Percentiles rank a stretch among this genome's conserved stretches.
Evolutionary conservation across 495 filamentous ascomycete species (phyloP).

Genomic region (Pyrenula massariospora): DNA sequence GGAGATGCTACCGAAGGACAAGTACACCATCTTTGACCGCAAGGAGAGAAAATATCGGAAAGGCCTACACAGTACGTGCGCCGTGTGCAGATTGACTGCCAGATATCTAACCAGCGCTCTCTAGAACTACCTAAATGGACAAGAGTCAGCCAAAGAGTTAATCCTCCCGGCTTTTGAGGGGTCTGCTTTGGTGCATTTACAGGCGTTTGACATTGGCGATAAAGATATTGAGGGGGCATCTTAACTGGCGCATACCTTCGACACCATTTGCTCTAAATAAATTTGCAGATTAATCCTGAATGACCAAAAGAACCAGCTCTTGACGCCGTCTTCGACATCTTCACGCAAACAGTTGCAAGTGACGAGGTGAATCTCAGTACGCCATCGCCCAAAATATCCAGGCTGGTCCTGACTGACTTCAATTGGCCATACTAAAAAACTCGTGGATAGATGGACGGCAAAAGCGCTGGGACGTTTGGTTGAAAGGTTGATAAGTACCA

Average conservation of each 20-base stretch:
- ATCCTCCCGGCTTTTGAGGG: conserved; percentile 81
- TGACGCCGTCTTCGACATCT: too few species aligned
- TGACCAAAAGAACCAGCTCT: neutral
- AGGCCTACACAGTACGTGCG: conserved; percentile 77
- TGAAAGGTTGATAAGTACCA: too few species aligned
- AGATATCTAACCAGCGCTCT: neutral
- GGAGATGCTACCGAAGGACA: conserved; percentile 93
- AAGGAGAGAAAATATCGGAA: conserved; percentile 94
- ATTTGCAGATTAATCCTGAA: neutral
- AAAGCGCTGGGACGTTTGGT: too few species aligned
- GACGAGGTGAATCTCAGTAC: too few species aligned
- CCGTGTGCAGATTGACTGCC: neutral
- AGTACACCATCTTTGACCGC: conserved; percentile 95
- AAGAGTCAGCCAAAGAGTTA: conserved; percentile 79
- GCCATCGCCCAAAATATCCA: too few species aligned
- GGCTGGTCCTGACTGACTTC: too few species aligned
- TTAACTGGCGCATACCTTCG: neutral
- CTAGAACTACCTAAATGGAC: conserved; percentile 93
- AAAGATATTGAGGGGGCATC: too few species aligned
- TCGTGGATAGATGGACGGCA: too few species aligned
- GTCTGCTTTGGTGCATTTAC: neutral
- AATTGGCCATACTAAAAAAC: too few species aligned
- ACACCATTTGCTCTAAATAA: neutral
- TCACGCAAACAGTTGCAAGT: too few species aligned
- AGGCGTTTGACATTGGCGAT: neutral